These are phyloP conservation scores for Exophiala calicioides DNA, from an alignment of 2,329 filamentous ascomycete species.

Conservation along the genomic window DNA sequence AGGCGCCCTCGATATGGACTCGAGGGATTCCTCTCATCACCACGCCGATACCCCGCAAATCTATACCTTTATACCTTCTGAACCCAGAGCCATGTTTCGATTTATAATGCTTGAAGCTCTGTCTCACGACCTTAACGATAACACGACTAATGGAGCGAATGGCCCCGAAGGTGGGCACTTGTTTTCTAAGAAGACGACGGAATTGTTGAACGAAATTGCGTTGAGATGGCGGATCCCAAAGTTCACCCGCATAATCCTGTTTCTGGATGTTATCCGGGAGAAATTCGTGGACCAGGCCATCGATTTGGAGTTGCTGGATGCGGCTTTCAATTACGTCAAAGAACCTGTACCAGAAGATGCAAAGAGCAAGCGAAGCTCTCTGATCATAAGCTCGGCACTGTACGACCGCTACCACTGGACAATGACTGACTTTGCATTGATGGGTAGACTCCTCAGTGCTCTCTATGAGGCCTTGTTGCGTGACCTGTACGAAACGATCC, in stretches of 20 bases:
- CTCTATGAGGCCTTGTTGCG: slow-evolving; percentile 81
- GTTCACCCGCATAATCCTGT: slow-evolving; percentile 74
- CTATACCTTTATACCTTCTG: slow-evolving; percentile 87
- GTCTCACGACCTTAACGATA: slow-evolving; percentile 59
- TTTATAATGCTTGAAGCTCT: slow-evolving; percentile 78
- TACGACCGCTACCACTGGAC: slow-evolving; percentile 68
- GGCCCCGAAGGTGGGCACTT: slow-evolving; percentile 50
- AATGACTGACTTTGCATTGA: slow-evolving; percentile 66
- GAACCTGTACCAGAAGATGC: slow-evolving; percentile 62
- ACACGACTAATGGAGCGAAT: slow-evolving; percentile 48
- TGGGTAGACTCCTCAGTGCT: slow-evolving; percentile 71
- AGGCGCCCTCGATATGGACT: slow-evolving; percentile 63
- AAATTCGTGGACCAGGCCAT: slow-evolving; percentile 86
- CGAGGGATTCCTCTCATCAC: slow-evolving; percentile 43
- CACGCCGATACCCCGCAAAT: slow-evolving; percentile 52
- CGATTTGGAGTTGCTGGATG: slow-evolving; percentile 76
- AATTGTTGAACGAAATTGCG: slow-evolving; percentile 81
- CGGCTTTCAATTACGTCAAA: slow-evolving; percentile 80
- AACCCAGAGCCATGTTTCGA: slow-evolving; percentile 80
- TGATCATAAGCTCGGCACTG: slow-evolving; percentile 44
- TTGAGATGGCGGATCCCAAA: slow-evolving; percentile 86
- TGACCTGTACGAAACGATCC: slow-evolving; percentile 83
- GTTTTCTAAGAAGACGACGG: slow-evolving; percentile 73
- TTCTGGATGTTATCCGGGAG: slow-evolving; percentile 80
- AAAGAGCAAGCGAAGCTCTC: slow-evolving; percentile 60